Conservation (phyloP, 805 yeast species). For the Suhomyces pyralidae region DNA sequence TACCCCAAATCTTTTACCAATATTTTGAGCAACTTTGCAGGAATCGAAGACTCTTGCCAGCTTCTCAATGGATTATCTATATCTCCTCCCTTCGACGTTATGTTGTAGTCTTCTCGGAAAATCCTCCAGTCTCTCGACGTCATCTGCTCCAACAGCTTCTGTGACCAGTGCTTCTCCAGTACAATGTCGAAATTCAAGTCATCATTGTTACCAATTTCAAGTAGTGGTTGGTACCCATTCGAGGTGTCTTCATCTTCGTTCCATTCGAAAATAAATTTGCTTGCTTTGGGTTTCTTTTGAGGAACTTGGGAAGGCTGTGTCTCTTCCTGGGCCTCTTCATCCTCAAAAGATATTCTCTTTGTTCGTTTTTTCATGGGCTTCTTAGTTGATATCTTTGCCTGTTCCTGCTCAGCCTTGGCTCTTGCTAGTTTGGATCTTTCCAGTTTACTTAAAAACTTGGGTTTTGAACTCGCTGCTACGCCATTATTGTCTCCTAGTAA, state of each 20-base stretch:
- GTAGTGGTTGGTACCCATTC: slow-evolving; percentile 40
- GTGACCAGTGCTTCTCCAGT: slow-evolving; percentile 56
- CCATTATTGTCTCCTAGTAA: slow-evolving; percentile 12
- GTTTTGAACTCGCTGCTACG: slow-evolving; percentile 8
- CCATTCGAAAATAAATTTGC: slow-evolving; percentile 69
- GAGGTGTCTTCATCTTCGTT: slow-evolving; percentile 64
- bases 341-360: neutral
- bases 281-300: slow-evolving; percentile 10
- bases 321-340: neutral
- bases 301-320: neutral
- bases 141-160: slow-evolving; percentile 66
- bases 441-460: slow-evolving; percentile 20
- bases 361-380: neutral
- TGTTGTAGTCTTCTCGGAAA: slow-evolving; percentile 71
- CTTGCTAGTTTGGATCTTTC: slow-evolving; percentile 13
- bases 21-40: slow-evolving; percentile 27
- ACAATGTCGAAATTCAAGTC: slow-evolving; percentile 15
- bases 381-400: neutral
- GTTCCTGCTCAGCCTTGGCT: slow-evolving; percentile 4
- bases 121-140: slow-evolving; percentile 86
- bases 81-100: slow-evolving; percentile 48
- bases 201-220: slow-evolving; percentile 8
- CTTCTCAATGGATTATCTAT: slow-evolving; percentile 59
- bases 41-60: slow-evolving; percentile 68
- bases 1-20: slow-evolving; percentile 44